A percentile compares a stretch with the other conserved stretches of the same genome.
phyloP scores from a whole-genome alignment of 768 basidiomycete genomes.

The Dioszegia hungarica region DNA sequence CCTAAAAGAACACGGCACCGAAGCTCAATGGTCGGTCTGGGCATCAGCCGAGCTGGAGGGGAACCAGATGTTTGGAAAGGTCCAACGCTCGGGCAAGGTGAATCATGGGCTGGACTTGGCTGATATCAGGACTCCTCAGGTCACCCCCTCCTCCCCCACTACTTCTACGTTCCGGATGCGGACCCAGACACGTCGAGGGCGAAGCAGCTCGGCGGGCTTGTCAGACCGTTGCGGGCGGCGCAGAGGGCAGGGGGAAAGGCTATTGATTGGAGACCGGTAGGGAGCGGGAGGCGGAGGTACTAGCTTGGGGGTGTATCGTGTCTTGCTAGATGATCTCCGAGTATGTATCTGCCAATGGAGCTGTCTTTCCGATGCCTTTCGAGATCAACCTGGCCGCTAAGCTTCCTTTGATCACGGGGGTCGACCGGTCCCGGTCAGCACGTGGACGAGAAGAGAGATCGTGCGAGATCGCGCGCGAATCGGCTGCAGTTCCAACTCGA shows the following conservation, averaged over 20 bases:
- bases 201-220: slow-evolving; percentile 40
- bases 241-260: slow-evolving; percentile 45
- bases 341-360: no score
- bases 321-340: neutral
- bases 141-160: slow-evolving; percentile 45
- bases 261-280: slow-evolving; percentile 49
- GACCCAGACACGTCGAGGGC: slow-evolving; percentile 44
- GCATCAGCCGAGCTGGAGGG: slow-evolving; percentile 19
- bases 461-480: neutral
- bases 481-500: neutral
- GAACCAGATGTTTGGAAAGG: slow-evolving; percentile 47
- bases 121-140: slow-evolving; percentile 47
- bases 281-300: slow-evolving; percentile 29
- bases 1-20: slow-evolving; percentile 33
- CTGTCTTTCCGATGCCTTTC: neutral
- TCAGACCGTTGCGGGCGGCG: slow-evolving; percentile 40
- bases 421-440: neutral
- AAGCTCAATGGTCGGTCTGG: slow-evolving; percentile 37
- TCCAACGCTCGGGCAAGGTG: slow-evolving; percentile 45
- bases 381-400: neutral
- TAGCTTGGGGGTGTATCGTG: neutral
- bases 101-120: neutral
- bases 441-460: neutral
- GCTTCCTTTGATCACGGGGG: neutral
- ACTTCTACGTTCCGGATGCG: slow-evolving; percentile 46